A percentile compares a stretch with the other conserved stretches of the same genome.
Conservation (phyloP, 1,284 basidiomycete genomes). For the Pascua sp. region DNA sequence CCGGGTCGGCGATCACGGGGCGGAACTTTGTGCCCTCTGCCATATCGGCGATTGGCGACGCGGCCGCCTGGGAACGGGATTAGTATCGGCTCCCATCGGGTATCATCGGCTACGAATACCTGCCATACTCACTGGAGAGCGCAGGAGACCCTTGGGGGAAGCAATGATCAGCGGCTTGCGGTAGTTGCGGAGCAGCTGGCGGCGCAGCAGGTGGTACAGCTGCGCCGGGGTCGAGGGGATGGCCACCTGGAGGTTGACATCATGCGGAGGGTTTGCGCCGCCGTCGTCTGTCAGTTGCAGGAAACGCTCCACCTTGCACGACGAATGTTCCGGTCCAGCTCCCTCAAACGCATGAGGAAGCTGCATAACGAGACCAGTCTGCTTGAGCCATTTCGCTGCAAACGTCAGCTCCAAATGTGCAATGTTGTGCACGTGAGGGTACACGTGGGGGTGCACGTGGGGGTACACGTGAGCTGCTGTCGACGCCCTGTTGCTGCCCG, state of each 20-base stretch:
- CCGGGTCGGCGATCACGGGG: constrained; percentile 62
- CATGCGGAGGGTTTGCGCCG: constrained; percentile 39
- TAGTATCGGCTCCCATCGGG: neutral
- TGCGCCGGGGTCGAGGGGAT: constrained; percentile 85
- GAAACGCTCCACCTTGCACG: constrained; percentile 78
- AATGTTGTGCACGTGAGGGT: constrained; percentile 3
- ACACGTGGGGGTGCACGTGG: no score
- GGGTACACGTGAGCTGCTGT: no score
- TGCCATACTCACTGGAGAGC: constrained; percentile 62
- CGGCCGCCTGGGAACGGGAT: constrained; percentile 59
- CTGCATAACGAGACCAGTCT: constrained; percentile 80
- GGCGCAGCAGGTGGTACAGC: constrained; percentile 79
- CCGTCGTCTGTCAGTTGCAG: constrained; percentile 56
- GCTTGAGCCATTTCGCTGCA: constrained; percentile 85
- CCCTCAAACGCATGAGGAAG: constrained; percentile 84
- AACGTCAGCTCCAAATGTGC: neutral
- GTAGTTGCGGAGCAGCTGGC: constrained; percentile 78
- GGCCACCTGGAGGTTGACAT: constrained; percentile 74
- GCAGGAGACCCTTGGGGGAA: constrained; percentile 74
- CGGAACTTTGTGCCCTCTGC: constrained; percentile 63
- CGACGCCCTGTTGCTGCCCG: no score
- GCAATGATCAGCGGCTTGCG: constrained; percentile 79
- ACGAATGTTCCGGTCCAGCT: constrained; percentile 86
- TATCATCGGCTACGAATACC: neutral
- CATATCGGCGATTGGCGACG: constrained; percentile 66